Conservation (phyloP, 1,284 basidiomycete genomes). For the Tausonia pullulans region DNA sequence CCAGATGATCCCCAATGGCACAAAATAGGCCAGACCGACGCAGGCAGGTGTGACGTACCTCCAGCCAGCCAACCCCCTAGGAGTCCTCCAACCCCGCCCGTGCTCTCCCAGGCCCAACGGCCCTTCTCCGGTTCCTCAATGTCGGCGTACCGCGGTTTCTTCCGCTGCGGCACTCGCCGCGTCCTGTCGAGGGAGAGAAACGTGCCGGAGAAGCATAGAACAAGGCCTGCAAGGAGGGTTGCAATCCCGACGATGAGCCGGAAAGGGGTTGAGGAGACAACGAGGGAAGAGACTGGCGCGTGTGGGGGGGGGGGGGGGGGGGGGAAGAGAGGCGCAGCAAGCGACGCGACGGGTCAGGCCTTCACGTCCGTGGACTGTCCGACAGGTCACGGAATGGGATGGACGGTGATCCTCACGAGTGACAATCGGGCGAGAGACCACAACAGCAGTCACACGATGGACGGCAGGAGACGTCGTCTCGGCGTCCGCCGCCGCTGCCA, state of each 20-base stretch:
- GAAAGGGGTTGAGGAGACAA: background rate
- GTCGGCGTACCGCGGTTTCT: background rate
- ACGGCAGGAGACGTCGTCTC: too few species aligned
- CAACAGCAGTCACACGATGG: too few species aligned
- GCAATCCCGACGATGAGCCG: background rate
- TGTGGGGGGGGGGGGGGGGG: too few species aligned
- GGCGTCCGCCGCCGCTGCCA: too few species aligned
- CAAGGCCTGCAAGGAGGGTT: background rate
- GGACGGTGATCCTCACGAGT: too few species aligned
- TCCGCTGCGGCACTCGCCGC: background rate
- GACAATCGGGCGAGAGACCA: too few species aligned
- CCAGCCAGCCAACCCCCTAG: background rate
- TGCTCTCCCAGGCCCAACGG: background rate
- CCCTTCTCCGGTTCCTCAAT: background rate
- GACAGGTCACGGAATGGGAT: too few species aligned
- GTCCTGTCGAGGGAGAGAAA: background rate
- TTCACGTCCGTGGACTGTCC: too few species aligned
- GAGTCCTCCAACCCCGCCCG: background rate
- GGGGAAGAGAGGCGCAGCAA: too few species aligned
- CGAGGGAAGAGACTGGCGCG: background rate
- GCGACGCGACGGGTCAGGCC: too few species aligned
- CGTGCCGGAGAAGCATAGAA: background rate
- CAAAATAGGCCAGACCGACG: too few species aligned
- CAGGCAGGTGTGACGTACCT: background rate
- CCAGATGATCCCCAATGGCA: too few species aligned